Percentiles rank a stretch among this genome's conserved stretches.
phyloP scores from a whole-genome alignment of 1,284 basidiomycete genomes.

The Malassezia brasiliensis region DNA sequence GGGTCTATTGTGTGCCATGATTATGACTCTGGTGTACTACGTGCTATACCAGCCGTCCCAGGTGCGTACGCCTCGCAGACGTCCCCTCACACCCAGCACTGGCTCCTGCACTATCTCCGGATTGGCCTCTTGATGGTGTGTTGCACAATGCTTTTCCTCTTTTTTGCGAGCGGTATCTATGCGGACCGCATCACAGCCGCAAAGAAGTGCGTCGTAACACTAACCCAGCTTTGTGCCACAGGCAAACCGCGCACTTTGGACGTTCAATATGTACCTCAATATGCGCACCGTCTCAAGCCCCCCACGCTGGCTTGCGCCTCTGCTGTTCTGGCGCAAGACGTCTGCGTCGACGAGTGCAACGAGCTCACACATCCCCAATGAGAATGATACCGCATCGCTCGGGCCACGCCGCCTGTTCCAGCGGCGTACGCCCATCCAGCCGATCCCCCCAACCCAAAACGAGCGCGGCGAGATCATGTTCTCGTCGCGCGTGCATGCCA shows the following conservation, averaged over 20 bases:
- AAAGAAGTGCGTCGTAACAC: slow-evolving; percentile 59
- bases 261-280: slow-evolving; percentile 94
- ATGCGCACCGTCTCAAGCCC: slow-evolving; percentile 56
- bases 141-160: slow-evolving; percentile 72
- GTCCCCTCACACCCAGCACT: slow-evolving; percentile 12
- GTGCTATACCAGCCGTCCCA: neutral
- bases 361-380: neutral
- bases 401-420: neutral
- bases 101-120: slow-evolving; percentile 29
- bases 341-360: neutral
- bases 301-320: neutral
- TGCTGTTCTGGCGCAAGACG: neutral
- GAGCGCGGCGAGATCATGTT: slow-evolving; percentile 94
- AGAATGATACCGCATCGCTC: slow-evolving; percentile 1
- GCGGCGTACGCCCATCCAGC: neutral
- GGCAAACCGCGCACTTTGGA: slow-evolving; percentile 78
- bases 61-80: slow-evolving; percentile 2
- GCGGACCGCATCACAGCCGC: slow-evolving; percentile 91
- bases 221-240: slow-evolving; percentile 71
- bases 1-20: neutral
- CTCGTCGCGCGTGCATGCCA: slow-evolving; percentile 69
- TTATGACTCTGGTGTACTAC: slow-evolving; percentile 6
- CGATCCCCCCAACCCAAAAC: slow-evolving; percentile 74
- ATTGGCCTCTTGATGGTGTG: slow-evolving; percentile 36
- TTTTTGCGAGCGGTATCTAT: slow-evolving; percentile 95